These are phyloP conservation scores for Alectoria sarmentosa DNA, from an alignment of 495 filamentous ascomycete genomes.

Conservation along the genomic window DNA sequence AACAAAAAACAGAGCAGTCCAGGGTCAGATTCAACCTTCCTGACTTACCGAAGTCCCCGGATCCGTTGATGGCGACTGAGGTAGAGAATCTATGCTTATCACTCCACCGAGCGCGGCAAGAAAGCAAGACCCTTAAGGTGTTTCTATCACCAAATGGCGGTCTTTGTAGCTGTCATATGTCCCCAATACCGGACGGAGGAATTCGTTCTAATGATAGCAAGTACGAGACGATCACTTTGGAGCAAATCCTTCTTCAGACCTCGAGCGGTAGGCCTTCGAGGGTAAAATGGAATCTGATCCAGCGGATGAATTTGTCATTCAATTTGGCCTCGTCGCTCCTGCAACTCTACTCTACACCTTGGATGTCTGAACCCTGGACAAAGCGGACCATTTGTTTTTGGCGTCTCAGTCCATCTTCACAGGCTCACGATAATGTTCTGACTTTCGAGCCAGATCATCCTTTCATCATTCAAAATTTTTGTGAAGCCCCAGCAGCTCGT, in stretches of 20 bases:
- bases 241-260: conserved; percentile 1
- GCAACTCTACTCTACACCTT: conserved; percentile 15
- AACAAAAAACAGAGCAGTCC: background rate
- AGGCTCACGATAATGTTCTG: background rate
- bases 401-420: background rate
- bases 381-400: conserved; percentile 12
- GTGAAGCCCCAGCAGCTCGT: background rate
- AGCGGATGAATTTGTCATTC: conserved; percentile 13
- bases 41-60: background rate
- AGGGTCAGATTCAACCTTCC: background rate
- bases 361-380: conserved; percentile 11
- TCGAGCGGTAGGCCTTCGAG: background rate
- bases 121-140: background rate
- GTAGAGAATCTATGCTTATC: background rate
- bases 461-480: conserved; percentile 3
- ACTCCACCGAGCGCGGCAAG: background rate
- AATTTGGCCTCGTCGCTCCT: conserved; percentile 13
- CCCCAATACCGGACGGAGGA: background rate
- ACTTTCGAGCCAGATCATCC: conserved; percentile 3
- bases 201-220: background rate
- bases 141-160: background rate
- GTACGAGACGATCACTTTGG: background rate
- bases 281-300: conserved; percentile 7
- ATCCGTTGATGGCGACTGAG: background rate
- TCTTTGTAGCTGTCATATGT: background rate